A percentile compares a stretch with the other conserved stretches of the same genome.
Conservation (phyloP, 2,329 filamentous ascomycete genomes). For the Paecilomyces niveus region DNA sequence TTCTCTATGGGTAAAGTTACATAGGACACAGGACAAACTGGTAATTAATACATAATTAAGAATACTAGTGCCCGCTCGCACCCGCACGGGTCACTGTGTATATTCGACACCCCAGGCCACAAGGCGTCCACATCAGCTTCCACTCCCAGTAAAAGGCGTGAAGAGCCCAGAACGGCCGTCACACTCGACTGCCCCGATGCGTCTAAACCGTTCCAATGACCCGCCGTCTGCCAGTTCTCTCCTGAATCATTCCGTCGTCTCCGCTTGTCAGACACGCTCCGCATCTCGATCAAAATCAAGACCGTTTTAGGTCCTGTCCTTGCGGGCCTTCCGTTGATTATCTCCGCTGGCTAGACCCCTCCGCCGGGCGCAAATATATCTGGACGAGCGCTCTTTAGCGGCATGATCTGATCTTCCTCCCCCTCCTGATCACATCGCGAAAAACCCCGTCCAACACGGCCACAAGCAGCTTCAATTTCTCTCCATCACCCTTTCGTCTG, state of each 20-base stretch:
- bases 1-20: too few relatives aligned
- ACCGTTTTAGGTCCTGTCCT: neutral
- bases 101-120: neutral
- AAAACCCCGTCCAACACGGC: neutral
- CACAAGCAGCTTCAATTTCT: neutral
- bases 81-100: too few relatives aligned
- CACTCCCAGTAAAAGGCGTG: neutral
- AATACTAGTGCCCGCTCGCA: too few relatives aligned
- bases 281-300: neutral
- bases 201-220: neutral
- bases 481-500: neutral
- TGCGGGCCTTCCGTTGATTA: neutral
- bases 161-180: neutral
- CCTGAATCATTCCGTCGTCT: neutral
- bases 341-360: neutral
- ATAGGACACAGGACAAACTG: too few relatives aligned
- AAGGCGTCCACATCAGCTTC: neutral
- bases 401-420: neutral
- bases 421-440: neutral
- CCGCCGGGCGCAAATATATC: neutral
- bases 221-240: neutral
- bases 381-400: neutral
- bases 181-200: neutral
- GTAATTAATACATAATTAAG: too few relatives aligned
- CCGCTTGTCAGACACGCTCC: neutral